phyloP scores from a whole-genome alignment of 1,139 yeast genomes.

The Yamadazyma epiphylla region DNA sequence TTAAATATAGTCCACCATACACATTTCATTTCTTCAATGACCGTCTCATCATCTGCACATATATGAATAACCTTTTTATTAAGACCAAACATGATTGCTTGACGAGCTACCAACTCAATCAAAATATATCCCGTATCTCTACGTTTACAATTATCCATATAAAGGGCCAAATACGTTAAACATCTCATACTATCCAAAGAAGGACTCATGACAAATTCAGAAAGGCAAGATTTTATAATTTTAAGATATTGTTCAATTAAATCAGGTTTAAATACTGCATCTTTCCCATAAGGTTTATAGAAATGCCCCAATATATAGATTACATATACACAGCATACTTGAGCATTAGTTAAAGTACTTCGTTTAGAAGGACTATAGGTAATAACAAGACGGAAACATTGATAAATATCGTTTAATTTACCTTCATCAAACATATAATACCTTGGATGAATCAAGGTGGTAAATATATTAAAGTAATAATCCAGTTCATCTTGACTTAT shows the following conservation, averaged over 20 bases:
- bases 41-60: conserved; percentile 1
- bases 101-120: conserved; percentile 35
- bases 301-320: conserved; percentile 34
- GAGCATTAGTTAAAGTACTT: conserved; percentile 3
- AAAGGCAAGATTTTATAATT: conserved; percentile 30
- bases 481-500: conserved; percentile 25
- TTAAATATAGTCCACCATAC: conserved; percentile 11
- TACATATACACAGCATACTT: conserved; percentile 39
- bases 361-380: neutral
- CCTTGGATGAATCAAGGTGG: conserved; percentile 37
- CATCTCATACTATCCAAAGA: conserved; percentile 36
- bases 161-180: conserved; percentile 32
- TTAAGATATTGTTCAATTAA: conserved; percentile 2
- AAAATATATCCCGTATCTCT: conserved; percentile 43
- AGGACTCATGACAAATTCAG: conserved; percentile 37
- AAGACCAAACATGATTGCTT: conserved; percentile 39
- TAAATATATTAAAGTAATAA: conserved; percentile 28
- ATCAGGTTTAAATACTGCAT: conserved; percentile 2
- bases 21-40: conserved; percentile 7
- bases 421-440: conserved; percentile 32
- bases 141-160: conserved; percentile 34
- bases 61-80: conserved; percentile 27
- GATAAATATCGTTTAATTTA: conserved; percentile 17
- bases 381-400: too few relatives aligned
- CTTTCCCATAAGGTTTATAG: conserved; percentile 12